Percentiles rank a stretch among this genome's conserved stretches.
These are phyloP conservation scores for Fusarium beomiforme DNA, from an alignment of 2,329 filamentous ascomycete species.

Conservation along the genomic window DNA sequence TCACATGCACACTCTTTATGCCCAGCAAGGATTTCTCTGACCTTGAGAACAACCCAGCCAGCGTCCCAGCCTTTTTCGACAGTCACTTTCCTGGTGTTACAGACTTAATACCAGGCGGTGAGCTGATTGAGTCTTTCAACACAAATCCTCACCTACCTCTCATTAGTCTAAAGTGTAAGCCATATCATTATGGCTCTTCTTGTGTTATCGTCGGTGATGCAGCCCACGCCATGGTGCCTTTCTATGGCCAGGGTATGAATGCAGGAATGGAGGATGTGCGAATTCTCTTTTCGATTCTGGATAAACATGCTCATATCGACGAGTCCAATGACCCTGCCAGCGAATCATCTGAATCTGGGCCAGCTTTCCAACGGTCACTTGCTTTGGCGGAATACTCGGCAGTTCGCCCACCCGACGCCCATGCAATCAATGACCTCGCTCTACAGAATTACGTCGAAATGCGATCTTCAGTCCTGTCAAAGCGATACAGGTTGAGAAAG, in stretches of 20 bases:
- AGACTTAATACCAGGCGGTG: conserved; percentile 71
- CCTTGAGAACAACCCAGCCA: conserved; percentile 71
- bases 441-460: conserved; percentile 94
- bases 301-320: conserved; percentile 66
- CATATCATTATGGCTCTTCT: conserved; percentile 81
- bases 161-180: conserved; percentile 91
- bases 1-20: conserved; percentile 94
- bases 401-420: conserved; percentile 79
- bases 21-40: conserved; percentile 74
- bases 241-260: conserved; percentile 99
- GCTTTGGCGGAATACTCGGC: conserved; percentile 81
- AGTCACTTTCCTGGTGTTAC: conserved; percentile 88
- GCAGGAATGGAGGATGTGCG: conserved; percentile 94
- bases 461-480: conserved; percentile 83
- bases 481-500: conserved; percentile 83
- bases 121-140: conserved; percentile 79
- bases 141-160: conserved; percentile 90
- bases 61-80: conserved; percentile 79
- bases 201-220: conserved; percentile 92
- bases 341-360: conserved; percentile 51
- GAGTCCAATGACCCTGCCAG: conserved; percentile 55
- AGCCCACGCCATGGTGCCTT: conserved; percentile 97
- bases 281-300: conserved; percentile 84
- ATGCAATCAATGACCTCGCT: conserved; percentile 92
- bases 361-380: conserved; percentile 65